Base-by-base conservation (phyloP, 192 early-diverging fungal genomes). In the Gigaspora rosea region DNA sequence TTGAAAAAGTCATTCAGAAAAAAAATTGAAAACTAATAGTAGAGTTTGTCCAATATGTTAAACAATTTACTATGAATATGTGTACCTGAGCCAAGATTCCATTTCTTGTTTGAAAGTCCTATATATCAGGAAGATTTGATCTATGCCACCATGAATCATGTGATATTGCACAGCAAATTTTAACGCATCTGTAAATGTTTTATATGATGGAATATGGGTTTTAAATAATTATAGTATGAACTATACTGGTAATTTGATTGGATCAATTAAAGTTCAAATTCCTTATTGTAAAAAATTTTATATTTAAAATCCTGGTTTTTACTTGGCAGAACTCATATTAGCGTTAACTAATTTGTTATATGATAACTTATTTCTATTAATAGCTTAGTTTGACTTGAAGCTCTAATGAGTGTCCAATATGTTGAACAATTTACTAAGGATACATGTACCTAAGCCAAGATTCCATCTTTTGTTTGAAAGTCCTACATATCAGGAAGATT, bases 111-210 rank as follows among this genome's bases (percentile, higher is more conserved):
- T 54, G 71, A 51, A 72, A 72, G 32, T 72, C 71, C 32, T 59
- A 5, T 59, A 22, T 72, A 52, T 0, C 10, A 0, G 73, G 73
- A 73, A 73, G 56, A 61, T 73, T 73, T 41, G 33, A 73, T 47
- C 56, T 54, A 16, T 36, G 0, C 58, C 36, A 59, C n/a, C 35
- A 73, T 41, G 56, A 73, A 51, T 41, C 58, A 41, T 61, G 51
- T 54, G 62, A 75, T 22, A 75, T 75, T 3, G 74, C 74, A 9
- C 62, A 75, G 49, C 74, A 75, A 50, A 75, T 75, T 48, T 16
- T 66, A 51, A 75, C 74, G 13, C 62, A 75, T 65, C 36, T 75
- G 62, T 75, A 75, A 65, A 27, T 65, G 65, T 75, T 54, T 18
- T 54, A 15, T 54, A 54, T 9, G 2, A 15, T 9, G 8, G n/a